These are phyloP conservation scores for Epichloe scottii DNA, from an alignment of 2,329 filamentous ascomycete genomes.

Conservation along the genomic window DNA sequence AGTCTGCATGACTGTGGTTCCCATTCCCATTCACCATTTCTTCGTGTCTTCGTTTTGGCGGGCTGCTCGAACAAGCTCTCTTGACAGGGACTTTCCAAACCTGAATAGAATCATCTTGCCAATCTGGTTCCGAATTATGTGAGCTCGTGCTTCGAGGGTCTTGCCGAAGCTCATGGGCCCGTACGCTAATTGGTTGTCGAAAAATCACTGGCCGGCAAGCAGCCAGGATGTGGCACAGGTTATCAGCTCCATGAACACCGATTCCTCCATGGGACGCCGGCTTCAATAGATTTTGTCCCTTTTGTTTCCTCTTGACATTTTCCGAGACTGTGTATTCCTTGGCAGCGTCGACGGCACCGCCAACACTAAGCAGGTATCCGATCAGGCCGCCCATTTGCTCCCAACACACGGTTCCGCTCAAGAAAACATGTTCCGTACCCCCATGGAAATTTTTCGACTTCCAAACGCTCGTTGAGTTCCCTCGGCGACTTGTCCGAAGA, in stretches of 20 bases:
- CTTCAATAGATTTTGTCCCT: constrained; percentile 20
- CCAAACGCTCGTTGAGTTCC: constrained; percentile 69
- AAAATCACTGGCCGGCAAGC: constrained; percentile 77
- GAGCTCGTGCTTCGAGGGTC: constrained; percentile 24
- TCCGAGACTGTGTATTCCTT: constrained; percentile 26
- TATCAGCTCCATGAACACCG: constrained; percentile 67
- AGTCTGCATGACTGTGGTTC: not conserved
- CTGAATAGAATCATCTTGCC: constrained; percentile 61
- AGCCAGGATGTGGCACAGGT: constrained; percentile 70
- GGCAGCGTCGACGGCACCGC: constrained; percentile 47
- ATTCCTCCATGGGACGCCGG: constrained; percentile 25
- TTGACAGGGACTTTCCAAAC: constrained; percentile 66
- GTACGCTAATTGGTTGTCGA: constrained; percentile 66
- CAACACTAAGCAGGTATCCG: constrained; percentile 74
- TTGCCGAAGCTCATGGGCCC: constrained; percentile 51
- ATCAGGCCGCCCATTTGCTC: constrained; percentile 66
- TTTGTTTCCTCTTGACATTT: constrained; percentile 28
- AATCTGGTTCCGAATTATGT: constrained; percentile 44
- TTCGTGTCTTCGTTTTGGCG: constrained; percentile 20
- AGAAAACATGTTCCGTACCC: constrained; percentile 63
- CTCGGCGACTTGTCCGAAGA: constrained; percentile 74
- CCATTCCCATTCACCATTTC: constrained; percentile 6
- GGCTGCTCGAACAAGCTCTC: constrained; percentile 20
- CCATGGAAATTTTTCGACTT: constrained; percentile 52
- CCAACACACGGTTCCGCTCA: constrained; percentile 71